Conservation (phyloP, 2,329 filamentous ascomycete species). For the Pochonia chlamydosporia region DNA sequence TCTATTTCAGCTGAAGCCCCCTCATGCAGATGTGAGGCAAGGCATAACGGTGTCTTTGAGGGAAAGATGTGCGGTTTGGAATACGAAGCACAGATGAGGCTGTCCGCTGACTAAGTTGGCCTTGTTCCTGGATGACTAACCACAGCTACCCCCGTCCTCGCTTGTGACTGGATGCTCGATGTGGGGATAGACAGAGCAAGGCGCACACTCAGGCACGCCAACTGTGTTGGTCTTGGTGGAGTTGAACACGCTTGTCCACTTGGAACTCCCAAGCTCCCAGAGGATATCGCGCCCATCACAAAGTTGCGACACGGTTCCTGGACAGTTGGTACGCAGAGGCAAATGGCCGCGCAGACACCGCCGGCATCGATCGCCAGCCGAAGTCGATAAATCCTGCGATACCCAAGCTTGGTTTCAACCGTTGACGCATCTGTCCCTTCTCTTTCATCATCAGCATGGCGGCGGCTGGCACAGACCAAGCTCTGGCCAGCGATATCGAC, state of each 20-base stretch:
- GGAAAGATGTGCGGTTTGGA: no score
- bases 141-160: no score
- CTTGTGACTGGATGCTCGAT: no score
- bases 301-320: conserved; percentile 3
- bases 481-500: conserved; percentile 14
- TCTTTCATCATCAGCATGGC: conserved; percentile 15
- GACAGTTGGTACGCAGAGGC: conserved; percentile 1
- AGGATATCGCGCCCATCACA: conserved; percentile 8
- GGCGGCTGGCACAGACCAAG: conserved; percentile 18
- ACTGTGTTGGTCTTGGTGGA: not conserved
- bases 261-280: not conserved
- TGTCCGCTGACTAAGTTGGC: no score
- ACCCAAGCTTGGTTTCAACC: not conserved
- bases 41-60: no score
- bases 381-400: conserved; percentile 1
- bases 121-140: not conserved
- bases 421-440: conserved; percentile 2
- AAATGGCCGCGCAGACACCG: conserved; percentile 12
- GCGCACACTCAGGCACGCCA: not conserved
- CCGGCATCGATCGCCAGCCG: conserved; percentile 1
- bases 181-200: not conserved
- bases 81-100: no score
- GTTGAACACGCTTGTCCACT: not conserved
- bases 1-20: no score
- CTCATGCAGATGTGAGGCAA: no score